Conservation (phyloP, 164 flowering plant genomes). For the Kalanchoe fedtschenkoi region DNA sequence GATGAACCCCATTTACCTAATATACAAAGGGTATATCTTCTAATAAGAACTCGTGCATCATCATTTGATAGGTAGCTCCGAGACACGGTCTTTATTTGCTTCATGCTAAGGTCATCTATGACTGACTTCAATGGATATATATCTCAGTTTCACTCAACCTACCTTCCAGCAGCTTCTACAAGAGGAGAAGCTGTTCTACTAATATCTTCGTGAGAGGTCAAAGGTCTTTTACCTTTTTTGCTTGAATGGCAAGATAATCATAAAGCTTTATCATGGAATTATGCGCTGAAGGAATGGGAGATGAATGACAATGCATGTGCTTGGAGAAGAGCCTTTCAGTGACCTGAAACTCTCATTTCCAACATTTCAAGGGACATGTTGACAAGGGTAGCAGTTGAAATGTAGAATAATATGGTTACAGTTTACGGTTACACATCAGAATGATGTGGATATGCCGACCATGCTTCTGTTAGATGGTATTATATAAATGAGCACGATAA, state of each 20-base stretch:
- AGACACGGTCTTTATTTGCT: too few relatives aligned
- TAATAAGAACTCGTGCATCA: too few relatives aligned
- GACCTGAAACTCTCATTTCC: neutral
- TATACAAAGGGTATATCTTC: neutral
- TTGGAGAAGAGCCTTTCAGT: neutral
- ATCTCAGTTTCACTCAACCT: neutral
- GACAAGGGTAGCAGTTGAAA: constrained; percentile 5
- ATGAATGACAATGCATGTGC: neutral
- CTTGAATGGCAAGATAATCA: neutral
- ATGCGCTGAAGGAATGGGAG: neutral
- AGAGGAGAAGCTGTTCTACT: neutral
- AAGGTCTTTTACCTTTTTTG: neutral
- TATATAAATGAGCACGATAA: neutral
- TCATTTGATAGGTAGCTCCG: too few relatives aligned
- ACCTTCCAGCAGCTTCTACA: neutral
- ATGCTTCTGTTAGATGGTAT: neutral
- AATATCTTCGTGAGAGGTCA: neutral
- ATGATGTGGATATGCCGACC: neutral
- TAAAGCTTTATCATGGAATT: neutral
- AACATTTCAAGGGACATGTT: neutral
- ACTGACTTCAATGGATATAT: neutral
- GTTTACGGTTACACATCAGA: neutral
- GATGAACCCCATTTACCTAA: neutral
- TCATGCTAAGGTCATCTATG: constrained; percentile 2
- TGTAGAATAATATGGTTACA: constrained; percentile 2